These are phyloP conservation scores for Eucalyptus cloeziana DNA, from an alignment of 345 rosid genomes.

Conservation along the genomic window DNA sequence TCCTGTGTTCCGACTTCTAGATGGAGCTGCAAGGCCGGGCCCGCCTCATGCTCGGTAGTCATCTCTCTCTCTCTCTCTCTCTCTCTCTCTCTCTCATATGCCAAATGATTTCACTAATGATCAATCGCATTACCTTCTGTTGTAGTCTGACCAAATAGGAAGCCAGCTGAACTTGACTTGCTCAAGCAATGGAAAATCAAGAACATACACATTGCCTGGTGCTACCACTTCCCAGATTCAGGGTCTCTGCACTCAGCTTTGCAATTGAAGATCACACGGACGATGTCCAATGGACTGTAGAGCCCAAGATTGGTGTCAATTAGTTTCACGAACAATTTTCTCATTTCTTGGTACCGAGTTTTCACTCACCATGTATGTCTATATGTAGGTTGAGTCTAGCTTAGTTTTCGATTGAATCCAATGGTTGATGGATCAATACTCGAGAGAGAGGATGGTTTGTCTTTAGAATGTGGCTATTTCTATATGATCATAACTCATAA, in stretches of 20 bases:
- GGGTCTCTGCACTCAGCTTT: conserved; percentile 44
- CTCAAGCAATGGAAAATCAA: conserved; percentile 47
- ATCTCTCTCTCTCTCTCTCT: not conserved
- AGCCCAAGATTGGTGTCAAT: not conserved
- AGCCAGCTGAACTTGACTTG: conserved; percentile 71
- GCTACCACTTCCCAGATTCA: conserved; percentile 34
- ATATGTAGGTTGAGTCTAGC: not conserved
- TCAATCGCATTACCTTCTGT: not conserved
- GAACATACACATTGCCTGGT: conserved; percentile 23
- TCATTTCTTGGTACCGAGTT: not conserved
- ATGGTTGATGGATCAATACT: not conserved
- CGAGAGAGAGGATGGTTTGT: not conserved
- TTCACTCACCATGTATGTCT: not conserved
- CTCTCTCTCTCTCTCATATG: not conserved
- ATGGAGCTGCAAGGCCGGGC: conserved; percentile 76
- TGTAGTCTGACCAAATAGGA: conserved; percentile 55
- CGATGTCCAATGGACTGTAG: not conserved
- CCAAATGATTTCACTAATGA: not conserved
- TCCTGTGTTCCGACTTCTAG: conserved; percentile 80
- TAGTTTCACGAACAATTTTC: not conserved
- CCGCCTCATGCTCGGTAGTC: conserved; percentile 59
- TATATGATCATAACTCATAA: not conserved
- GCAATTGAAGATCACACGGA: conserved; percentile 15
- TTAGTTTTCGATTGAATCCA: not conserved
- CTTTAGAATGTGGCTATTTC: not conserved